phyloP scores from a whole-genome alignment of 73 alveolate genomes.

The Diophrys appendiculata region DNA sequence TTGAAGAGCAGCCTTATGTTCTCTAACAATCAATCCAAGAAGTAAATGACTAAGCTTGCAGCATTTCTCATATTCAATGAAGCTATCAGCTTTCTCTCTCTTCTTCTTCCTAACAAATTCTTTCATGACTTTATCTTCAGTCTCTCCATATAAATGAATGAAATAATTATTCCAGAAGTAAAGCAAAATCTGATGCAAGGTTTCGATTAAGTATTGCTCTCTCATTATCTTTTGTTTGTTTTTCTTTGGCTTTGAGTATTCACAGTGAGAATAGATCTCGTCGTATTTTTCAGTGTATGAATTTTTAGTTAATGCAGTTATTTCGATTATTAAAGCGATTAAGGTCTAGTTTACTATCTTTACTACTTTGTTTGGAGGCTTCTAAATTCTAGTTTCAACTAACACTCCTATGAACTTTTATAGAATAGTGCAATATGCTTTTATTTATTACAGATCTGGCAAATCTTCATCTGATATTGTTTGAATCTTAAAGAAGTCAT shows the following conservation, averaged over 20 bases:
- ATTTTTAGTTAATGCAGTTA: conserved; percentile 7
- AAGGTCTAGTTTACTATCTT: neutral
- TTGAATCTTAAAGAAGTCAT: conserved; percentile 10
- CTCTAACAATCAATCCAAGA: neutral
- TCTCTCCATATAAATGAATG: conserved; percentile 7
- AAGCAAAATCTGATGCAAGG: conserved; percentile 5
- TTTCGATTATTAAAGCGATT: neutral
- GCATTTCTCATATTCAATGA: neutral
- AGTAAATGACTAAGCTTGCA: conserved; percentile 16
- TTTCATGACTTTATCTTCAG: neutral
- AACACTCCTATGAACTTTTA: neutral
- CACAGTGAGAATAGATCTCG: neutral
- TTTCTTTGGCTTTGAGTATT: neutral
- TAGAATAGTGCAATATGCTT: neutral
- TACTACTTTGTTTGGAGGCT: conserved; percentile 1
- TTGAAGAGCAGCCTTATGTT: neutral
- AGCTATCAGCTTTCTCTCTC: neutral
- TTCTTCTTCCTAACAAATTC: neutral
- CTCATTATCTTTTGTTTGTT: conserved; percentile 3
- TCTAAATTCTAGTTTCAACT: neutral
- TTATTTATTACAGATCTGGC: neutral
- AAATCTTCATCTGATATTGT: neutral
- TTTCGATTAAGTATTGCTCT: conserved; percentile 1
- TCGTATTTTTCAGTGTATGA: conserved; percentile 4
- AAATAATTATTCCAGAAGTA: conserved; percentile 11